Conservation (phyloP, 2,329 filamentous ascomycete species). For the Epicoccum sorghinum region DNA sequence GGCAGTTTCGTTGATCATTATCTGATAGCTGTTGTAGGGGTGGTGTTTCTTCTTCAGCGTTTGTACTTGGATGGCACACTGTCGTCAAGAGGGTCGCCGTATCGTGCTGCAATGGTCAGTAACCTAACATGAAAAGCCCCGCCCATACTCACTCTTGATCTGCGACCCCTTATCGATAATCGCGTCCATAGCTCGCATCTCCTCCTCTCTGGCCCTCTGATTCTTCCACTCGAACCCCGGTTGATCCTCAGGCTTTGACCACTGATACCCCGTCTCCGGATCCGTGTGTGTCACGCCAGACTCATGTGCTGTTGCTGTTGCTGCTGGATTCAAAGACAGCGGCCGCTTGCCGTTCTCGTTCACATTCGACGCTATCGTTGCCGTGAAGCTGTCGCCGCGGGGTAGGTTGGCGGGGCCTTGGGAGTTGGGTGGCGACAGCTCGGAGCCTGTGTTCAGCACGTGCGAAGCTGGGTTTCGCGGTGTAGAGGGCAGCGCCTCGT, state of each 20-base stretch:
- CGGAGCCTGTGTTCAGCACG: slow-evolving; percentile 41
- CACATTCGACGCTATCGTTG: slow-evolving; percentile 30
- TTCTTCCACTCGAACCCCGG: slow-evolving; percentile 49
- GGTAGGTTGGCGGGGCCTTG: slow-evolving; percentile 45
- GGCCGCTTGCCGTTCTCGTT: slow-evolving; percentile 49
- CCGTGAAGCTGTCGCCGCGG: slow-evolving; percentile 29
- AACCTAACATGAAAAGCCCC: neutral
- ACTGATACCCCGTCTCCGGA: slow-evolving; percentile 45
- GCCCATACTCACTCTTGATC: slow-evolving; percentile 40
- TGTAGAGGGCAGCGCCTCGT: slow-evolving; percentile 51
- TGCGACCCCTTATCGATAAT: slow-evolving; percentile 44
- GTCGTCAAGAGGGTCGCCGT: slow-evolving; percentile 46
- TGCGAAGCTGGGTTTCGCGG: slow-evolving; percentile 45
- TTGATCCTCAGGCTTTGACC: slow-evolving; percentile 45
- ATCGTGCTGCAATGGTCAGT: slow-evolving; percentile 35
- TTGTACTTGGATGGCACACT: slow-evolving; percentile 32
- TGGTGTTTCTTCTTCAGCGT: slow-evolving; percentile 28
- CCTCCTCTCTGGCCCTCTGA: slow-evolving; percentile 44
- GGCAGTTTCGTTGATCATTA: neutral
- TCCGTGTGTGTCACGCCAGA: slow-evolving; percentile 20
- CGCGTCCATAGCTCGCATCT: slow-evolving; percentile 40
- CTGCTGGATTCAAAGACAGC: slow-evolving; percentile 25
- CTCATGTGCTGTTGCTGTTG: slow-evolving; percentile 4
- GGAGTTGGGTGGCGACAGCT: slow-evolving; percentile 62
- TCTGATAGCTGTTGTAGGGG: neutral